These are phyloP conservation scores for Heterococcus sp. DNA, from an alignment of 108 stramenopile genomes.

Conservation along the genomic window DNA sequence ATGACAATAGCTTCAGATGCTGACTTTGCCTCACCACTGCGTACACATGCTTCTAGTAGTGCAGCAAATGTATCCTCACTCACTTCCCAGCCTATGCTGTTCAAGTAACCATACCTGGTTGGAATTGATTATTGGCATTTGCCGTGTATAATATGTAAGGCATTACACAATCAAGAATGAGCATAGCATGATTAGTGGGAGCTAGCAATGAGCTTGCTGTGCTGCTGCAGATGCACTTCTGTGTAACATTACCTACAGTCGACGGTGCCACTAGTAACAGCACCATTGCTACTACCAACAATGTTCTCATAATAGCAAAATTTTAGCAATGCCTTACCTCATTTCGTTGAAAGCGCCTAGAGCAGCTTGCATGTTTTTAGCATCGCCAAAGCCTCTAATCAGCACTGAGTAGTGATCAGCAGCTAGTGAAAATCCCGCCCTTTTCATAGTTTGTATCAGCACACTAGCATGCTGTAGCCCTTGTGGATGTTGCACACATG, in stretches of 20 bases:
- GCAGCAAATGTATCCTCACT: conserved; percentile 36
- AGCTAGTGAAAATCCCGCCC: conserved; percentile 3
- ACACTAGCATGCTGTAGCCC: conserved; percentile 22
- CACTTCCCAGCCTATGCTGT: too few relatives aligned
- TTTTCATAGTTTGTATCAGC: conserved; percentile 19
- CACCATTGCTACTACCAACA: not conserved
- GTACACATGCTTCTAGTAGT: conserved; percentile 18
- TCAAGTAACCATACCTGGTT: too few relatives aligned
- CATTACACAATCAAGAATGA: too few relatives aligned
- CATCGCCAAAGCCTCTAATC: conserved; percentile 28
- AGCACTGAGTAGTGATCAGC: conserved; percentile 35
- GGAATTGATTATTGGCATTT: not conserved
- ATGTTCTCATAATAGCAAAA: too few relatives aligned
- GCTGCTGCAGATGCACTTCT: too few relatives aligned
- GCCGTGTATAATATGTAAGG: too few relatives aligned
- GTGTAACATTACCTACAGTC: too few relatives aligned
- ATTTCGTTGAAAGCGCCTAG: conserved; percentile 28
- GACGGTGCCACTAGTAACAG: too few relatives aligned
- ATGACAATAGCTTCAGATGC: conserved; percentile 12
- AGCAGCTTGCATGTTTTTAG: conserved; percentile 21
- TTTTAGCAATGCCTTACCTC: conserved; percentile 4
- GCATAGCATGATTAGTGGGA: too few relatives aligned
- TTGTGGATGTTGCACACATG: conserved; percentile 24
- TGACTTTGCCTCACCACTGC: conserved; percentile 14
- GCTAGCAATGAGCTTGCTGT: too few relatives aligned